These are phyloP conservation scores for Torrubiellomyces zombiae DNA, from an alignment of 2,329 filamentous ascomycete species.

Conservation along the genomic window DNA sequence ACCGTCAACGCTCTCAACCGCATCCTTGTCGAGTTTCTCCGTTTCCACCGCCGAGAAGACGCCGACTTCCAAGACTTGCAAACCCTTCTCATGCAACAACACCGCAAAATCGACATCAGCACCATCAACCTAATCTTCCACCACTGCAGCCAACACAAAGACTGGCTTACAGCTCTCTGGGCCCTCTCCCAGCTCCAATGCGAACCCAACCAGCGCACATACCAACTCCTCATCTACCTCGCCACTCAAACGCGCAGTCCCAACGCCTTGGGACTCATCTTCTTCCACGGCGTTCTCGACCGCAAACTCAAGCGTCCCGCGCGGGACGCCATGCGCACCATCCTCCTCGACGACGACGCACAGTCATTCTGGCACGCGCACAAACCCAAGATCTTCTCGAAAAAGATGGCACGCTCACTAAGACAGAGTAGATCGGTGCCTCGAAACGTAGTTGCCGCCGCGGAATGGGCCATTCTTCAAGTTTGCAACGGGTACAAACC, in stretches of 20 bases:
- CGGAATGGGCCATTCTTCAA: slow-evolving; percentile 15
- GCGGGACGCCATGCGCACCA: slow-evolving; percentile 9
- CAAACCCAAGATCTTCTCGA: slow-evolving; percentile 13
- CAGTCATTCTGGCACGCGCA: slow-evolving; percentile 12
- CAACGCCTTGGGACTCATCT: slow-evolving; percentile 13
- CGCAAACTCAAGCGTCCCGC: slow-evolving; percentile 12
- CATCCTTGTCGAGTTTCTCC: slow-evolving; percentile 25
- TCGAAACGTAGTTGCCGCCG: slow-evolving; percentile 8
- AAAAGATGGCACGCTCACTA: slow-evolving; percentile 9
- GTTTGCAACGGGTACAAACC: slow-evolving; percentile 13
- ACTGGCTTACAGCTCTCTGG: slow-evolving; percentile 17
- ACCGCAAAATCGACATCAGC: slow-evolving; percentile 10
- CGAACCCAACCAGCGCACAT: slow-evolving; percentile 15
- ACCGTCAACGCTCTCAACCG: slow-evolving; percentile 17
- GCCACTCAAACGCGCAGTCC: slow-evolving; percentile 15
- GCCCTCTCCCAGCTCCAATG: slow-evolving; percentile 10
- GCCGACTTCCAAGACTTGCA: slow-evolving; percentile 11
- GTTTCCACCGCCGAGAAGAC: slow-evolving; percentile 15
- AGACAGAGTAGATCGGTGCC: slow-evolving; percentile 6
- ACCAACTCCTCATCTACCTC: slow-evolving; percentile 20
- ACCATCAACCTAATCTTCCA: slow-evolving; percentile 23
- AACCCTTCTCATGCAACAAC: slow-evolving; percentile 10
- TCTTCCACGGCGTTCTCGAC: slow-evolving; percentile 16
- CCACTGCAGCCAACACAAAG: slow-evolving; percentile 10
- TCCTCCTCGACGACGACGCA: slow-evolving; percentile 11